phyloP scores from a whole-genome alignment of 2,329 filamentous ascomycete species.

The Stachybotrys chlorohalonatus region DNA sequence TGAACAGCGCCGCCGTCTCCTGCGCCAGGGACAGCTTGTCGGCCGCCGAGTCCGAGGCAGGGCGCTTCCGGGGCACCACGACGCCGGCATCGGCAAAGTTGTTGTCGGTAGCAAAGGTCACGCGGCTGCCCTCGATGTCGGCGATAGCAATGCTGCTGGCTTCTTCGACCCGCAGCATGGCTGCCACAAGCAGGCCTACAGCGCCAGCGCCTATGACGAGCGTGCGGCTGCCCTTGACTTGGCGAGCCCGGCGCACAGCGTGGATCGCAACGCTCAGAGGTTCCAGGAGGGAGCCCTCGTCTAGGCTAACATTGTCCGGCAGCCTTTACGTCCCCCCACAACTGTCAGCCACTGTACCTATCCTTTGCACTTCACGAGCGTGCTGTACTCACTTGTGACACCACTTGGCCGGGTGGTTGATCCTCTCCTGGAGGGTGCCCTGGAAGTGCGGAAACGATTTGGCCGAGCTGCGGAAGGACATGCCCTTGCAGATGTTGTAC shows the following conservation, averaged over 20 bases:
- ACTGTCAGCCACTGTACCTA: not conserved
- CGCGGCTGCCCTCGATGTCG: slow-evolving; percentile 18
- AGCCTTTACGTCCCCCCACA: not conserved
- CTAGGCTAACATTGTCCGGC: not conserved
- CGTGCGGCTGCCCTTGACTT: not conserved
- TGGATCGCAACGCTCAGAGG: slow-evolving; percentile 31
- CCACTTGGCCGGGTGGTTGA: slow-evolving; percentile 1
- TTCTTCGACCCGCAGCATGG: slow-evolving; percentile 13
- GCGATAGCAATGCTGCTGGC: slow-evolving; percentile 6
- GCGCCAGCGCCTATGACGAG: slow-evolving; percentile 1
- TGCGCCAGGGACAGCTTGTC: slow-evolving; percentile 12
- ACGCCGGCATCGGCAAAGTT: slow-evolving; percentile 17
- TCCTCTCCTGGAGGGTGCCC: not conserved
- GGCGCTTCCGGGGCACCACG: slow-evolving; percentile 7
- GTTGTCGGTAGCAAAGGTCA: slow-evolving; percentile 24
- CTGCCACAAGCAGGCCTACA: slow-evolving; percentile 3
- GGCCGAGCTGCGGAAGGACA: not conserved
- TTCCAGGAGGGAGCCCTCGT: not conserved
- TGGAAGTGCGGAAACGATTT: slow-evolving; percentile 1
- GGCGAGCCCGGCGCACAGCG: slow-evolving; percentile 14
- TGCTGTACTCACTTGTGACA: not conserved
- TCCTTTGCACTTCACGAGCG: not conserved
- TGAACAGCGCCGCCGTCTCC: slow-evolving; percentile 6
- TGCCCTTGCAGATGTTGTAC: slow-evolving; percentile 1
- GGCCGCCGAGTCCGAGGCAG: slow-evolving; percentile 4